Evolutionary conservation across 73 alveolate genomes (phyloP).

Genomic region (Paramecium bursaria): DNA sequence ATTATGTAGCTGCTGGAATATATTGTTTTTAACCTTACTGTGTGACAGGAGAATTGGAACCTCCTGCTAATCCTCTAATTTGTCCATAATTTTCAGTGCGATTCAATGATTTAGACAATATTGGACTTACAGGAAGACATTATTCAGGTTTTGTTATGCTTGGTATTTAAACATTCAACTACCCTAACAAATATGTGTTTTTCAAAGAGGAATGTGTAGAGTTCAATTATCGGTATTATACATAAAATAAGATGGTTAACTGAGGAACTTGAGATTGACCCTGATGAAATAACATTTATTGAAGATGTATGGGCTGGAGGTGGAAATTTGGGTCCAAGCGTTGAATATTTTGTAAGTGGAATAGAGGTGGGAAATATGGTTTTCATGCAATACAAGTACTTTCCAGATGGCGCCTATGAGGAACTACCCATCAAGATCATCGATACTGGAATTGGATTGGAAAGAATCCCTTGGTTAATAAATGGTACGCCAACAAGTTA

Average conservation of each 20-base stretch:
- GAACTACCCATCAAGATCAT: constrained; percentile 95
- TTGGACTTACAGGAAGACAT: constrained; percentile 98
- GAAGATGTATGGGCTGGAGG: constrained; percentile 99
- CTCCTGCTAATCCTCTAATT: constrained; percentile 99
- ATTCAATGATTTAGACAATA: constrained; percentile 97
- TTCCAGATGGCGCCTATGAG: constrained; percentile 96
- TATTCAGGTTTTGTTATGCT: constrained; percentile 98
- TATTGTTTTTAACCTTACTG: constrained; percentile 98
- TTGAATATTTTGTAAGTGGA: constrained; percentile 98
- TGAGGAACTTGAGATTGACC: constrained; percentile 92
- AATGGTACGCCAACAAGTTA: constrained; percentile 97
- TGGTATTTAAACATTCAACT: constrained; percentile 97
- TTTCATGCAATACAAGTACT: constrained; percentile 96
- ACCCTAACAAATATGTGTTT: constrained; percentile 92
- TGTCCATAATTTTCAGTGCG: constrained; percentile 98
- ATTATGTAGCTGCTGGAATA: constrained; percentile 98
- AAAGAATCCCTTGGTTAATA: constrained; percentile 97
- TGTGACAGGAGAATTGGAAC: constrained; percentile 98
- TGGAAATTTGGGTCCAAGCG: constrained; percentile 98
- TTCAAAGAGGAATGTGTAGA: constrained; percentile 98
- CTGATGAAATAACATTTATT: constrained; percentile 97
- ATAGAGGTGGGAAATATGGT: constrained; percentile 99
- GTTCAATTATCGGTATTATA: constrained; percentile 80
- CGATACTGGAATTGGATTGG: constrained; percentile 98
- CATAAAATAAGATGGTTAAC: constrained; percentile 84